Conservation (phyloP, 306 rosid species). For the Ziziphus jujuba region DNA sequence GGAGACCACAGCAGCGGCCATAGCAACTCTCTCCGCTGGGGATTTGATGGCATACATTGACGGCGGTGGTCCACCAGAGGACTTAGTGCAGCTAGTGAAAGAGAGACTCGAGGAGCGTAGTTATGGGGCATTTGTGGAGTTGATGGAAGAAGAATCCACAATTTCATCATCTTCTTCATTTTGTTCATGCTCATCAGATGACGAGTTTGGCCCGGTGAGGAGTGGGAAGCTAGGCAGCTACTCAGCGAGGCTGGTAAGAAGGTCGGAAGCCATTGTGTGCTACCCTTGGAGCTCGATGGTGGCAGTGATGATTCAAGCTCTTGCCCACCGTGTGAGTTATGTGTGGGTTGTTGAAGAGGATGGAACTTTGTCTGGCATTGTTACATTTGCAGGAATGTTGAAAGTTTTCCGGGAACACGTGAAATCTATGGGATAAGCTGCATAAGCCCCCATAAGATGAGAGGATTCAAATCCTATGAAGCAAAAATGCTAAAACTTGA, state of each 20-base stretch:
- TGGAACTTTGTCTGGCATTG: slow-evolving; percentile 66
- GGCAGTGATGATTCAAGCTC: slow-evolving; percentile 90
- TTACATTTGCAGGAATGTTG: slow-evolving; percentile 61
- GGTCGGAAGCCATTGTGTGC: slow-evolving; percentile 72
- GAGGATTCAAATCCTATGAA: background rate
- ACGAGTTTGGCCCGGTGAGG: slow-evolving; percentile 55
- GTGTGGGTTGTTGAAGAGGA: slow-evolving; percentile 88
- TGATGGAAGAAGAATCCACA: slow-evolving; percentile 51
- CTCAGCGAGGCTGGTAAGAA: slow-evolving; percentile 56
- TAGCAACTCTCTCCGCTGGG: slow-evolving; percentile 71
- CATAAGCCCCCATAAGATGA: background rate
- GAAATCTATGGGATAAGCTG: slow-evolving; percentile 33
- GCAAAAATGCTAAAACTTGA: background rate
- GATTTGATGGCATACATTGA: slow-evolving; percentile 69
- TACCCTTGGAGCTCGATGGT: slow-evolving; percentile 77
- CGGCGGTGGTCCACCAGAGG: slow-evolving; percentile 71
- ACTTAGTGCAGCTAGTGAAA: slow-evolving; percentile 61
- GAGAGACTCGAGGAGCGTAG: slow-evolving; percentile 55
- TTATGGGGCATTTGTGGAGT: slow-evolving; percentile 46
- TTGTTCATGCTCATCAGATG: slow-evolving; percentile 70
- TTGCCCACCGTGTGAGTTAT: slow-evolving; percentile 67
- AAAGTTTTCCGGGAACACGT: slow-evolving; percentile 63
- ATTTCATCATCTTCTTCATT: slow-evolving; percentile 50
- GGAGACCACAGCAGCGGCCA: slow-evolving; percentile 45
- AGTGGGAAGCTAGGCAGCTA: slow-evolving; percentile 47